Evolutionary conservation across 139 green algal genomes (phyloP).

Genomic region (Chlamydomonas incerta): DNA sequence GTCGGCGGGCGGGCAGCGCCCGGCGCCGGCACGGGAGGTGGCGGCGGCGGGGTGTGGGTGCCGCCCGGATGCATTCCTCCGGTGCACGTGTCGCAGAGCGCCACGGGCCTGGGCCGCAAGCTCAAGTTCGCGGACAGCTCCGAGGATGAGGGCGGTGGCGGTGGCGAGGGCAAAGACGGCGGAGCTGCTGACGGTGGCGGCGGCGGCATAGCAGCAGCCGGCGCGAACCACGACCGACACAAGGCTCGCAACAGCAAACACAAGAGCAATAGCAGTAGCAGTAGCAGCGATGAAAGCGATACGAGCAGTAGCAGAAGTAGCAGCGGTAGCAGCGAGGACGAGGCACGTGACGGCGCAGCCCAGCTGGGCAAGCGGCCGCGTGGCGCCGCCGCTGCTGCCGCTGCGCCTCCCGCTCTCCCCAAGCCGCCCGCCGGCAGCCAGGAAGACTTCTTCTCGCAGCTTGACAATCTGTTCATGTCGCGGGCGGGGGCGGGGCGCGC

Average conservation of each 20-base stretch:
- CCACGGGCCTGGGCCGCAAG: too few relatives aligned
- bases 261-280: conserved; percentile 11
- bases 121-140: too few relatives aligned
- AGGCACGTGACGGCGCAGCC: background rate
- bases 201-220: too few relatives aligned
- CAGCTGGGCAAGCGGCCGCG: background rate
- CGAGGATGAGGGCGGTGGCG: too few relatives aligned
- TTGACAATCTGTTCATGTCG: conserved; percentile 9
- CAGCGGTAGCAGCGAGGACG: background rate
- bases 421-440: background rate
- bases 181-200: too few relatives aligned
- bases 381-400: background rate
- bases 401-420: background rate
- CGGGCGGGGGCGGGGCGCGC: background rate
- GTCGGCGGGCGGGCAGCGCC: too few relatives aligned
- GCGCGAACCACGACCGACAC: conserved; percentile 32
- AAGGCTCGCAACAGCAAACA: conserved; percentile 40
- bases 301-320: background rate
- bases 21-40: too few relatives aligned
- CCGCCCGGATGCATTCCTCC: background rate
- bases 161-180: too few relatives aligned
- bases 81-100: too few relatives aligned
- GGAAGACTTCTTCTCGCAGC: background rate
- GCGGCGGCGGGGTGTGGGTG: background rate
- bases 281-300: background rate